These are phyloP conservation scores for Fusarium napiforme DNA, from an alignment of 2,329 filamentous ascomycete genomes.

Conservation along the genomic window DNA sequence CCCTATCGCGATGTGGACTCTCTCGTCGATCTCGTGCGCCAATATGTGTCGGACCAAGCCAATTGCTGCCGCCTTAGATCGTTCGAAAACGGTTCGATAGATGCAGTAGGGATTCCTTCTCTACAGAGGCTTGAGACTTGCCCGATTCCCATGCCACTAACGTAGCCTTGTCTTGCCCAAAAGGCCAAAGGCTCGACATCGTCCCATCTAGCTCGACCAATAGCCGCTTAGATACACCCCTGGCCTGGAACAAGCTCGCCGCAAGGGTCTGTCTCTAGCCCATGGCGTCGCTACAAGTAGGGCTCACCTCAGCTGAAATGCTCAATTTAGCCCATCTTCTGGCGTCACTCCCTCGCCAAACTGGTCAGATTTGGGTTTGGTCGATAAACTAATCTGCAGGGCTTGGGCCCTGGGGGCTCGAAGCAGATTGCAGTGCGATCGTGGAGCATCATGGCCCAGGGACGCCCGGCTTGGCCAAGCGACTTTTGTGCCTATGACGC, in stretches of 20 bases:
- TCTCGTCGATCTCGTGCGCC: constrained; percentile 25
- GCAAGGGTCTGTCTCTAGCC: constrained; percentile 40
- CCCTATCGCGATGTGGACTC: constrained; percentile 17
- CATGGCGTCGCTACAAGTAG: constrained; percentile 45
- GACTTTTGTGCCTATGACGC: constrained; percentile 38
- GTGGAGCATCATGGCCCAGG: constrained; percentile 41
- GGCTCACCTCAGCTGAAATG: constrained; percentile 55
- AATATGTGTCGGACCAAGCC: constrained; percentile 18
- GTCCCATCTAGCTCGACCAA: constrained; percentile 41
- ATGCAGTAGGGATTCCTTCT: constrained; percentile 19
- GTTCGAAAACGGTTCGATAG: constrained; percentile 31
- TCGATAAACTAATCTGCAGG: constrained; percentile 35
- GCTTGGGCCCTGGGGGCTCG: constrained; percentile 17
- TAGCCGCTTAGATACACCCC: constrained; percentile 34
- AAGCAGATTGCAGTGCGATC: constrained; percentile 47
- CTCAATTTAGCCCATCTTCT: constrained; percentile 42
- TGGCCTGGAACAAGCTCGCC: constrained; percentile 46
- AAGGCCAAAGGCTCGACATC: constrained; percentile 26
- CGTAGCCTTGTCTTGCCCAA: constrained; percentile 29
- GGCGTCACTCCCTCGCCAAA: constrained; percentile 44
- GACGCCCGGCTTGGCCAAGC: constrained; percentile 34
- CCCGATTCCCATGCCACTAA: constrained; percentile 14
- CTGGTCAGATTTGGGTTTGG: constrained; percentile 33
- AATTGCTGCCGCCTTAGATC: constrained; percentile 22
- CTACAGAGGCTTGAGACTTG: constrained; percentile 32